Conservation (phyloP, 179 eudicot species). For the Corrigiola litoralis region DNA sequence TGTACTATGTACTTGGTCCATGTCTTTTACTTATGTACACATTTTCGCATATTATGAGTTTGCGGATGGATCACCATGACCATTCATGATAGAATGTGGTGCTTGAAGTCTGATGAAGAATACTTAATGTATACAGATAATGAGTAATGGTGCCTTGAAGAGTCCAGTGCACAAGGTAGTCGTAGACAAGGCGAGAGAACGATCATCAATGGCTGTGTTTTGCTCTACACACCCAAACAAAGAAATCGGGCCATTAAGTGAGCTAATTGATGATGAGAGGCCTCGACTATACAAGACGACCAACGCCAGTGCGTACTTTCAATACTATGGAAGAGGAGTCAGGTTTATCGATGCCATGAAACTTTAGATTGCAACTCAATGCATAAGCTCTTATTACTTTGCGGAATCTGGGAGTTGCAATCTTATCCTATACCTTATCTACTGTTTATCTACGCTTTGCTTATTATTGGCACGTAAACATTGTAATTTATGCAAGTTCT, state of each 20-base stretch:
- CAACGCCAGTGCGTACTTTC: conserved; percentile 23
- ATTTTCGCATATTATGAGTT: too few species aligned
- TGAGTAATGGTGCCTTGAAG: conserved; percentile 53
- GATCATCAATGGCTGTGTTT: conserved; percentile 39
- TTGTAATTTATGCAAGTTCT: too few species aligned
- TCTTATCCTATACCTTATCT: not conserved
- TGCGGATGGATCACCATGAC: too few species aligned
- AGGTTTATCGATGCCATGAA: conserved; percentile 20
- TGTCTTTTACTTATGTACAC: too few species aligned
- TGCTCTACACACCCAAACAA: conserved; percentile 28
- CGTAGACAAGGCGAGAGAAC: conserved; percentile 34
- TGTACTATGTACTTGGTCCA: too few species aligned
- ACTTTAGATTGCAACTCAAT: not conserved
- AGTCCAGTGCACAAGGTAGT: conserved; percentile 53
- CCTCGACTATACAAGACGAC: conserved; percentile 38
- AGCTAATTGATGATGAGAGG: conserved; percentile 24
- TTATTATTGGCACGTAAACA: too few species aligned
- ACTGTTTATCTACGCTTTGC: too few species aligned
- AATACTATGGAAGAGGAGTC: conserved; percentile 19
- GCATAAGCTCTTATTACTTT: too few species aligned
- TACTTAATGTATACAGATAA: conserved; percentile 38
- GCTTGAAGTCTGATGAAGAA: too few species aligned
- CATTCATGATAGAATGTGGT: too few species aligned
- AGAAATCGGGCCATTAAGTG: conserved; percentile 36
- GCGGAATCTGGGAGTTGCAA: too few species aligned